These are phyloP conservation scores for Tripterygium wilfordii DNA, from an alignment of 177 flowering plant genomes.

Conservation along the genomic window DNA sequence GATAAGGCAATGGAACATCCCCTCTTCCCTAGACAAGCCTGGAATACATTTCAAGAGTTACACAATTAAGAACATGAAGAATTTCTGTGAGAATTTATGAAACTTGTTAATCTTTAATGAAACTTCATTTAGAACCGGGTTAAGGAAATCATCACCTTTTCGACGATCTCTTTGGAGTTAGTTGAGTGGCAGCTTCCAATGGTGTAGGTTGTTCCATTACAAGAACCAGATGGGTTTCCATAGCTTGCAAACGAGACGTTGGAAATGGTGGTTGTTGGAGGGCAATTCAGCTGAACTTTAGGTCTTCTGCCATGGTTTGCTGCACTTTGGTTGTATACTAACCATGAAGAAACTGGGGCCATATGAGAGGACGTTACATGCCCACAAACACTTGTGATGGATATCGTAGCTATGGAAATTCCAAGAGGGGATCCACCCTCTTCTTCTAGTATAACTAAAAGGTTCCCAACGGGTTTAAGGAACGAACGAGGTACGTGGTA, in stretches of 20 bases:
- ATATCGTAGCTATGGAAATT: slow-evolving; percentile 43
- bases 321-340: neutral
- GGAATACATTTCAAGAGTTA: no score
- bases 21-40: slow-evolving; percentile 54
- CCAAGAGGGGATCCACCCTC: slow-evolving; percentile 47
- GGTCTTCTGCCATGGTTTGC: slow-evolving; percentile 13
- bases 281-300: slow-evolving; percentile 41
- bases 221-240: slow-evolving; percentile 56
- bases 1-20: slow-evolving; percentile 27
- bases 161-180: slow-evolving; percentile 27
- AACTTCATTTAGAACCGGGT: no score
- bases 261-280: slow-evolving; percentile 30
- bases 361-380: slow-evolving; percentile 30
- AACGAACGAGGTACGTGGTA: slow-evolving; percentile 73
- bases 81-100: no score
- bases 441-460: slow-evolving; percentile 66
- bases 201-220: slow-evolving; percentile 33
- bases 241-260: slow-evolving; percentile 57
- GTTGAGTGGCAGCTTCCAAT: slow-evolving; percentile 46
- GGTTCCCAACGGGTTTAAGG: slow-evolving; percentile 51
- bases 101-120: no score
- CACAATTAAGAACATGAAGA: no score
- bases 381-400: slow-evolving; percentile 34
- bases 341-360: slow-evolving; percentile 25
- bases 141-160: no score